These are phyloP conservation scores for Ustilago crameri DNA, from an alignment of 1,284 basidiomycete genomes.

Conservation along the genomic window DNA sequence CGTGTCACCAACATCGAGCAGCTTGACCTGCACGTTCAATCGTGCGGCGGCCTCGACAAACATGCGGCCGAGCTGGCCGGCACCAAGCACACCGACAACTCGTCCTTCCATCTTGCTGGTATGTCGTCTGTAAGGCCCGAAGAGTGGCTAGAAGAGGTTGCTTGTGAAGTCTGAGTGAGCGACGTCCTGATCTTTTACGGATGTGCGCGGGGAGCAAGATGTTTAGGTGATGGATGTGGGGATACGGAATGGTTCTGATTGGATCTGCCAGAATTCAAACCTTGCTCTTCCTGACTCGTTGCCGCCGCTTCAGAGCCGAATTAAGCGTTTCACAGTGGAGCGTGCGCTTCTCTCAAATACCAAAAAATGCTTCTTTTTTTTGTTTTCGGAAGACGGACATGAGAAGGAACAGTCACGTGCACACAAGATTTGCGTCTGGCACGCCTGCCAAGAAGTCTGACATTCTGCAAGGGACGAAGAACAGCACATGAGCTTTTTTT, in stretches of 20 bases:
- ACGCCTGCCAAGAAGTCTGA: no score
- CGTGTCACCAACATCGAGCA: conserved; percentile 83
- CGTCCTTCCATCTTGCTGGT: conserved; percentile 44
- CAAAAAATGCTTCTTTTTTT: background rate
- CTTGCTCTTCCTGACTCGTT: background rate
- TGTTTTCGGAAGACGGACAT: no score
- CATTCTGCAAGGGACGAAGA: no score
- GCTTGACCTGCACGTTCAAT: conserved; percentile 85
- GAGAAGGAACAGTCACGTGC: no score
- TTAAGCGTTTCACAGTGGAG: background rate
- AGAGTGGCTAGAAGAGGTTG: background rate
- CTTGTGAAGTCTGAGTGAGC: background rate
- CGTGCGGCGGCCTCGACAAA: conserved; percentile 89
- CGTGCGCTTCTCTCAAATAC: background rate
- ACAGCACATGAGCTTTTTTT: no score
- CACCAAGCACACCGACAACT: conserved; percentile 73
- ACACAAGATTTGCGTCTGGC: no score
- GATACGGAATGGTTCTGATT: background rate
- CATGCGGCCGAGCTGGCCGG: conserved; percentile 98
- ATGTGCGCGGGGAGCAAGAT: background rate
- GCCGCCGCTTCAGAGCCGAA: background rate
- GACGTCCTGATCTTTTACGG: background rate
- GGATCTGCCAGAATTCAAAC: background rate
- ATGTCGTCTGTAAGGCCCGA: background rate
- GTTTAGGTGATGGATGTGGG: conserved; percentile 1